Evolutionary conservation across 2,329 filamentous ascomycete species (phyloP).

Genomic region (Nemania sp.): DNA sequence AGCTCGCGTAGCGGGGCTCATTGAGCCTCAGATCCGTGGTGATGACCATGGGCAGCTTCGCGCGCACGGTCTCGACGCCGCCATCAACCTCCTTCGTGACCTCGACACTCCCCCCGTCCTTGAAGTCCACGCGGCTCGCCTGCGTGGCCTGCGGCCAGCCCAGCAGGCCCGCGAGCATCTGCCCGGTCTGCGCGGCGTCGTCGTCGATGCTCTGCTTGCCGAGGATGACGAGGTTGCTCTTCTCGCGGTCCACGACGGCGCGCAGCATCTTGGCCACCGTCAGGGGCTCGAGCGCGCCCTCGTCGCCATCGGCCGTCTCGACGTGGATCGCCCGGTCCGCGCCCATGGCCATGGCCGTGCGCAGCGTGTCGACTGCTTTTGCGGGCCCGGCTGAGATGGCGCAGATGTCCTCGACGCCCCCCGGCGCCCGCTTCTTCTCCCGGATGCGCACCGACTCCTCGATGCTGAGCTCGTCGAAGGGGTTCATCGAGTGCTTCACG

Average conservation of each 20-base stretch:
- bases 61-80: constrained; percentile 87
- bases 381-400: constrained; percentile 88
- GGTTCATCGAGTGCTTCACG: constrained; percentile 99
- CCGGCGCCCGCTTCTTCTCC: constrained; percentile 79
- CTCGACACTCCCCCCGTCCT: constrained; percentile 72
- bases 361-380: constrained; percentile 88
- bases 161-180: constrained; percentile 94
- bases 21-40: constrained; percentile 96
- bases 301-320: constrained; percentile 78
- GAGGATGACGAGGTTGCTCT: constrained; percentile 90
- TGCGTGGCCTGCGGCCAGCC: constrained; percentile 96
- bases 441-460: constrained; percentile 96
- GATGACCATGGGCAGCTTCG: constrained; percentile 90
- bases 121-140: constrained; percentile 85
- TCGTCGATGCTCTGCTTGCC: constrained; percentile 99
- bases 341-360: constrained; percentile 98
- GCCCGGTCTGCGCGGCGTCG: constrained; percentile 93
- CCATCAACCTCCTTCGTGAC: constrained; percentile 96
- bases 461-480: constrained; percentile 97
- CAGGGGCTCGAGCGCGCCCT: constrained; percentile 79
- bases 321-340: constrained; percentile 93
- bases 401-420: constrained; percentile 90
- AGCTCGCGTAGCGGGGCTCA: constrained; percentile 91
- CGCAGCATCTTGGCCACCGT: constrained; percentile 91
- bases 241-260: constrained; percentile 83